These are phyloP conservation scores for Colletotrichum tabaci DNA, from an alignment of 2,329 filamentous ascomycete genomes.

Conservation along the genomic window DNA sequence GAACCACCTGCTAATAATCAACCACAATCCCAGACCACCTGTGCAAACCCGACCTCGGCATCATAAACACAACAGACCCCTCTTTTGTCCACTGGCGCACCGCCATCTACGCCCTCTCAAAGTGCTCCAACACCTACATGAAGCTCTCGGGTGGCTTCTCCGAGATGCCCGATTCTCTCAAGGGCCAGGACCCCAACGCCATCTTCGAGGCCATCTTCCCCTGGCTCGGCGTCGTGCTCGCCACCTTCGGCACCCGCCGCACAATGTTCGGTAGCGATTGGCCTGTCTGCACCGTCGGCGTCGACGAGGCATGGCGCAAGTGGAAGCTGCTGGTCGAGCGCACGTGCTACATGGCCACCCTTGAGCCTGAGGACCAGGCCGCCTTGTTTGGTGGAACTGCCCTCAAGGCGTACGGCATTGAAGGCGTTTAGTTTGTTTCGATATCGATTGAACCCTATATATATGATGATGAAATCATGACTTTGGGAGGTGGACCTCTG, in stretches of 20 bases:
- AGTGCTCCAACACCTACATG: slow-evolving; percentile 80
- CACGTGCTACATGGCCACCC: slow-evolving; percentile 74
- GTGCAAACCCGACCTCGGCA: slow-evolving; percentile 85
- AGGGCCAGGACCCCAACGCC: slow-evolving; percentile 63
- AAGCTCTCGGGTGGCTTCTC: slow-evolving; percentile 92
- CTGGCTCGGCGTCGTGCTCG: slow-evolving; percentile 81
- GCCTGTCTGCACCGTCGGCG: slow-evolving; percentile 84
- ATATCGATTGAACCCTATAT: neutral
- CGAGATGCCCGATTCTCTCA: slow-evolving; percentile 74
- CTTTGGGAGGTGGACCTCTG: neutral
- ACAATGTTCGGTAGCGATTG: slow-evolving; percentile 96
- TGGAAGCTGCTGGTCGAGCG: slow-evolving; percentile 82
- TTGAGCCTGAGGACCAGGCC: slow-evolving; percentile 73
- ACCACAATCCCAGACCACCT: slow-evolving; percentile 77
- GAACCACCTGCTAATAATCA: neutral
- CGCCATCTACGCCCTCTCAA: slow-evolving; percentile 77
- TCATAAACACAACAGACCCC: slow-evolving; percentile 71
- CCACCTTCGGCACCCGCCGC: slow-evolving; percentile 78
- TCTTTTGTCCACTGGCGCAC: slow-evolving; percentile 79
- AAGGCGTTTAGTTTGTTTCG: neutral
- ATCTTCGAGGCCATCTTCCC: slow-evolving; percentile 76
- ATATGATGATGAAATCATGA: neutral
- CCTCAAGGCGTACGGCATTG: slow-evolving; percentile 74
- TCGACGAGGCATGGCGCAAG: slow-evolving; percentile 76
- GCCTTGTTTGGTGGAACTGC: slow-evolving; percentile 83